These are phyloP conservation scores for Gossypium stocksii DNA, from an alignment of 345 rosid species.

Conservation along the genomic window DNA sequence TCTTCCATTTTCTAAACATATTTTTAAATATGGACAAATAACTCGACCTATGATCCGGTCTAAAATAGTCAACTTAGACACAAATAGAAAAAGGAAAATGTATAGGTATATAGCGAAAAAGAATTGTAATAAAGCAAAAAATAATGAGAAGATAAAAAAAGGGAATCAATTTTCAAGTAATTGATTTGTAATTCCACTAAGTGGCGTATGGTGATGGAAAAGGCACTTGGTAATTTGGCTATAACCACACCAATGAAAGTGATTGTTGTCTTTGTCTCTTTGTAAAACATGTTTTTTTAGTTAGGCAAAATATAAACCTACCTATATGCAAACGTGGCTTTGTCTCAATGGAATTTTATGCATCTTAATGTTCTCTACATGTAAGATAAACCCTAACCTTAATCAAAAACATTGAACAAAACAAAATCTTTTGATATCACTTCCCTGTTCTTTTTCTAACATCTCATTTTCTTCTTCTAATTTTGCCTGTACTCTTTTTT, in stretches of 20 bases:
- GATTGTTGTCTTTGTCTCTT: slow-evolving; percentile 16
- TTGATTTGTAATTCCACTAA: slow-evolving; percentile 15
- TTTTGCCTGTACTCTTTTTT: no score
- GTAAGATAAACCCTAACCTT: not conserved
- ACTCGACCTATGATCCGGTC: no score
- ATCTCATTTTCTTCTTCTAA: no score
- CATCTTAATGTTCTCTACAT: not conserved
- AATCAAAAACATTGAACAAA: not conserved
- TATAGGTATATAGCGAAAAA: not conserved
- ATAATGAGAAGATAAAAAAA: not conserved
- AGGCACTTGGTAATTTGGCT: slow-evolving; percentile 8
- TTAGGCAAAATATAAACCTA: slow-evolving; percentile 1
- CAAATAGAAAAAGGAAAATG: not conserved
- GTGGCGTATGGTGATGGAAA: not conserved
- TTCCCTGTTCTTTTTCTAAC: not conserved
- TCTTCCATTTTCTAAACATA: accelerated
- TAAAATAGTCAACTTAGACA: no score
- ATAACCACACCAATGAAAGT: slow-evolving; percentile 5
- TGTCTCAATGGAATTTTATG: not conserved
- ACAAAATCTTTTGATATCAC: not conserved
- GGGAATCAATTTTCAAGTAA: not conserved
- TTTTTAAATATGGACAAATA: accelerated
- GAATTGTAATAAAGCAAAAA: not conserved
- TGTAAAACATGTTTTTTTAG: not conserved
- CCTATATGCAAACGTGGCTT: slow-evolving; percentile 8